These are phyloP conservation scores for Macroventuria anomochaeta DNA, from an alignment of 2,329 filamentous ascomycete genomes.

Conservation along the genomic window DNA sequence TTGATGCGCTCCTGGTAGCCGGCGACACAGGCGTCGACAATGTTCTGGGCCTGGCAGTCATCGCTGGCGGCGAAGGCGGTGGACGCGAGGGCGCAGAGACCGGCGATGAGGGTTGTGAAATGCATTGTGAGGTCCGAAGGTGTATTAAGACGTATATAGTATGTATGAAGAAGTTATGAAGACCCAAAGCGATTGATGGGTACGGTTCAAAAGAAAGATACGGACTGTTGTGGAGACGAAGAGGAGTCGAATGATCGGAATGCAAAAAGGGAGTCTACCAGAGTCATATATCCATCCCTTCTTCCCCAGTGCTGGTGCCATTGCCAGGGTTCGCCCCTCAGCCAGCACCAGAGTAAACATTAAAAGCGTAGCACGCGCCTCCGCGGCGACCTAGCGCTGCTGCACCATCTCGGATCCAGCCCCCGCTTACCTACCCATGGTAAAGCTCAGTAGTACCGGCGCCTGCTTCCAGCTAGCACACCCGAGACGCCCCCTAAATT, in stretches of 20 bases:
- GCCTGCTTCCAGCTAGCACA: not conserved
- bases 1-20: conserved; percentile 52
- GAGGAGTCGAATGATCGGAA: conserved; percentile 4
- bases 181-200: conserved; percentile 10
- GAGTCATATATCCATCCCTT: not conserved
- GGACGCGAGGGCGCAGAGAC: conserved; percentile 36
- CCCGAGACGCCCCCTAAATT: conserved; percentile 14
- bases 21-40: conserved; percentile 58
- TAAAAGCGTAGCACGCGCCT: conserved; percentile 8
- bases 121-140: conserved; percentile 37
- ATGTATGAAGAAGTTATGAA: not conserved
- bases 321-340: no score
- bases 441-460: not conserved
- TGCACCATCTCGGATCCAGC: not conserved
- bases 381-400: not conserved
- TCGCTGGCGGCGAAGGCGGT: conserved; percentile 47
- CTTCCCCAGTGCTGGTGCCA: not conserved
- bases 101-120: conserved; percentile 40
- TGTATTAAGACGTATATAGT: not conserved
- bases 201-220: not conserved
- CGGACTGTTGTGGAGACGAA: not conserved
- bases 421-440: not conserved
- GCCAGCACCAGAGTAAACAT: conserved; percentile 9
- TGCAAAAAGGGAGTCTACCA: not conserved
- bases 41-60: conserved; percentile 51